Conservation (phyloP, 2,329 filamentous ascomycete species). For the Thielaviopsis euricoi region DNA sequence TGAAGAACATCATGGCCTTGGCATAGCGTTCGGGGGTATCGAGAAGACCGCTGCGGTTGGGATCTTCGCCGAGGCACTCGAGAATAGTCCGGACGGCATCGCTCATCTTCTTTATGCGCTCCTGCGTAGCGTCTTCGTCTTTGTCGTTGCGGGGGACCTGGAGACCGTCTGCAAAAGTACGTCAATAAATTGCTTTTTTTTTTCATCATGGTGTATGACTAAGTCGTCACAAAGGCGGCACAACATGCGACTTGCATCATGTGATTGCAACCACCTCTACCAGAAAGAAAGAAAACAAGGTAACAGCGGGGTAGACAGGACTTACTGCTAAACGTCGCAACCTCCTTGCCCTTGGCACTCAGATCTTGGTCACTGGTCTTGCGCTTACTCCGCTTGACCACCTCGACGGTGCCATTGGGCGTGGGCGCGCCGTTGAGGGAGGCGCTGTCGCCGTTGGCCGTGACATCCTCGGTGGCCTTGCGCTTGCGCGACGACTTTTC, state of each 20-base stretch:
- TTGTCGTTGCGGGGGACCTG: slow-evolving; percentile 8
- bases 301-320: neutral
- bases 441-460: slow-evolving; percentile 22
- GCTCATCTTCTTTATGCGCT: slow-evolving; percentile 39
- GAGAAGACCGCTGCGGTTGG: slow-evolving; percentile 45
- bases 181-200: neutral
- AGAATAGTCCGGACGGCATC: slow-evolving; percentile 49
- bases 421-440: neutral
- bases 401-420: neutral
- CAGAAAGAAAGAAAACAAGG: neutral
- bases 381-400: slow-evolving; percentile 7
- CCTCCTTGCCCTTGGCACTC: slow-evolving; percentile 1
- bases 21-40: slow-evolving; percentile 74
- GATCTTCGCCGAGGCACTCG: slow-evolving; percentile 53
- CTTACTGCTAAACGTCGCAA: neutral
- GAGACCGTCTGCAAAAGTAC: neutral
- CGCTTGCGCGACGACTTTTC: slow-evolving; percentile 11
- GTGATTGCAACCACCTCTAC: neutral
- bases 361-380: neutral
- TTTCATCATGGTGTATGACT: neutral
- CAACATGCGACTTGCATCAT: neutral
- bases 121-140: slow-evolving; percentile 11
- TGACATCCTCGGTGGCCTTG: slow-evolving; percentile 27
- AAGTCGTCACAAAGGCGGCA: no score
- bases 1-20: slow-evolving; percentile 90